Evolutionary conservation across 805 yeast species (phyloP), one percentile per base, ranked within the genome.

Genomic region (Candida pini): DNA sequence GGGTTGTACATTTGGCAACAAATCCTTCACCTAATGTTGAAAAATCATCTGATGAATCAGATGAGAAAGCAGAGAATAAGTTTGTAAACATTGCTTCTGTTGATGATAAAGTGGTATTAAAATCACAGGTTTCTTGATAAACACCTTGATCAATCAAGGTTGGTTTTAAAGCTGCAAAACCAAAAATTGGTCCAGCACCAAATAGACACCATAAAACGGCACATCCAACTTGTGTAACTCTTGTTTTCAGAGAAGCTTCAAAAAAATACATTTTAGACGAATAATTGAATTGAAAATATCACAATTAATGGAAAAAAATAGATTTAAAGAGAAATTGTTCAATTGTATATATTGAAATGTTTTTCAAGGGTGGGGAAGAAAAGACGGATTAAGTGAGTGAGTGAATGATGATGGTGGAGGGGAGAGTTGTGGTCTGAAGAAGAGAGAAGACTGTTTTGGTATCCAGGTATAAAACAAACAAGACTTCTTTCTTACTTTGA

Each of bases 151-250:
- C 63, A 29, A 73, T 64, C 26, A 73, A 55, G 4, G 71, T 59
- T 8, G 79, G 79, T 42, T 73, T 73, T 47, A 73, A 57, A 12
- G 79, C 79, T 6, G 79, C 79, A 58, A 73, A 73, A 5, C 79
- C 79, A 50, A 73, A 73, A 23, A 73, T 69, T 3, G 78, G 76
- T 4, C 79, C 79, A 3, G 76, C 78, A 4, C 77, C 69, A 18
- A 73, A 53, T 7, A 73, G 54, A 46, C 78, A 72, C 78, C 78
- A 73, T 13, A 61, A 39, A 15, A 72, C 70, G 15, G 79, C 77
- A 56, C 76, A 66, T 12, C 48, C 52, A 28, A 71, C 66, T 51
- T 73, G 79, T 15, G 50, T 23, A 8, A 66, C 24, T 40, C 69
- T 56, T 25, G 43, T 63, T 17, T 40, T 48, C n/a, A 39, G 20